Conservation (phyloP, 495 filamentous ascomycete genomes). For the Glarea lozoyensis region DNA sequence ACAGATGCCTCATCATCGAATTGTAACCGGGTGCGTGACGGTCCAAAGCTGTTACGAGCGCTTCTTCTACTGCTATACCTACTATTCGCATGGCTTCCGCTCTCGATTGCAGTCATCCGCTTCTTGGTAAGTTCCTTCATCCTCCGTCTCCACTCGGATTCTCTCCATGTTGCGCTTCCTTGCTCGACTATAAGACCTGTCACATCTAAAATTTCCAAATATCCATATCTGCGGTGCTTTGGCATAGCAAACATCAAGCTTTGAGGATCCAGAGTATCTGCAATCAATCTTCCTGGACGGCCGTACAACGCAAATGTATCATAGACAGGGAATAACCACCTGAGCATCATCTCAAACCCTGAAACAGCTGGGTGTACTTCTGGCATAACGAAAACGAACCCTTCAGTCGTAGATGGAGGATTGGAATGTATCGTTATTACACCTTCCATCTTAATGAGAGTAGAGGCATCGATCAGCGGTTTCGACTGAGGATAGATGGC, state of each 20-base stretch:
- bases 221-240: constrained; percentile 77
- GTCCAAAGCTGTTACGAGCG: constrained; percentile 56
- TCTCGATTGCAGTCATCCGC: constrained; percentile 53
- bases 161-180: constrained; percentile 71
- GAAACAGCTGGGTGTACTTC: constrained; percentile 83
- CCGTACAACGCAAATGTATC: constrained; percentile 92
- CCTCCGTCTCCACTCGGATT: constrained; percentile 81
- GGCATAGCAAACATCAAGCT: constrained; percentile 99
- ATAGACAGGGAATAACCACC: constrained; percentile 88
- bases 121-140: constrained; percentile 85
- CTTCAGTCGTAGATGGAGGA: constrained; percentile 66
- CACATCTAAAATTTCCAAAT: constrained; percentile 83
- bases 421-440: constrained; percentile 75
- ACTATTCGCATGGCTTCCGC: constrained; percentile 42
- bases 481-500: constrained; percentile 94
- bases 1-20: constrained; percentile 58
- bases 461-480: constrained; percentile 87
- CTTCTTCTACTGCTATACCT: constrained; percentile 49
- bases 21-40: constrained; percentile 36
- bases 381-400: constrained; percentile 97
- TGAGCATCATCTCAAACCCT: constrained; percentile 95
- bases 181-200: constrained; percentile 65
- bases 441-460: constrained; percentile 89
- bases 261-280: constrained; percentile 74
- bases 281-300: constrained; percentile 75